Percentiles rank a stretch among this genome's conserved stretches.
These are phyloP conservation scores for Conticribra weissflogii DNA, from an alignment of 108 stramenopile genomes.

Conservation along the genomic window DNA sequence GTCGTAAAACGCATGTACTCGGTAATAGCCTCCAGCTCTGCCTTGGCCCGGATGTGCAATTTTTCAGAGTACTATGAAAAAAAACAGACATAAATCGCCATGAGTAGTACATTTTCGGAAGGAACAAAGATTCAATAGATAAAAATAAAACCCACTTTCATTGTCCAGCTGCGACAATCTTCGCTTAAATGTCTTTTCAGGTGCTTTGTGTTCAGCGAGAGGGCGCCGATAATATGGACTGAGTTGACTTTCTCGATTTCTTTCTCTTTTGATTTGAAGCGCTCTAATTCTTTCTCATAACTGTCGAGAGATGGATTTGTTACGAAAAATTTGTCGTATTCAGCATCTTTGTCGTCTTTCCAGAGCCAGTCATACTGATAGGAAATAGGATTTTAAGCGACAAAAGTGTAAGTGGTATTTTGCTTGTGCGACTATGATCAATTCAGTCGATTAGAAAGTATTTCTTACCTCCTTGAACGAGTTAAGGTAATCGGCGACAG, in stretches of 20 bases:
- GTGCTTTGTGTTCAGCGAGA: constrained; percentile 80
- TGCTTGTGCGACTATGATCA: neutral
- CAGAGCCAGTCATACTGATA: constrained; percentile 86
- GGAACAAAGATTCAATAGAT: neutral
- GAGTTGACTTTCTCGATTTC: constrained; percentile 75
- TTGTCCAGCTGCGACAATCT: constrained; percentile 82
- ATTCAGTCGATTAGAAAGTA: neutral
- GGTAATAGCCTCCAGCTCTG: constrained; percentile 70
- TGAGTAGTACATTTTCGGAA: neutral
- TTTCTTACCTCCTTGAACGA: constrained; percentile 51
- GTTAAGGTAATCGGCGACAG: constrained; percentile 82
- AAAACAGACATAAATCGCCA: too few relatives aligned
- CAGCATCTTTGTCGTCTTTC: constrained; percentile 84
- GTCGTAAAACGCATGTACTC: constrained; percentile 79
- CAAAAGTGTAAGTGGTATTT: too few relatives aligned
- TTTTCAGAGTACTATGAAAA: constrained; percentile 48
- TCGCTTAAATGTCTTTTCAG: constrained; percentile 74
- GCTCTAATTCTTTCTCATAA: constrained; percentile 73
- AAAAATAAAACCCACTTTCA: constrained; percentile 35
- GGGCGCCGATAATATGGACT: constrained; percentile 88
- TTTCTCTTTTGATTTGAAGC: constrained; percentile 64
- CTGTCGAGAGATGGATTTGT: constrained; percentile 75
- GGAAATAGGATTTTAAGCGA: too few relatives aligned
- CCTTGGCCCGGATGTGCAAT: constrained; percentile 48
- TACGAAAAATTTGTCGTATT: constrained; percentile 76